Conservation (phyloP, 306 rosid genomes). For the Ormosia semicastrata region DNA sequence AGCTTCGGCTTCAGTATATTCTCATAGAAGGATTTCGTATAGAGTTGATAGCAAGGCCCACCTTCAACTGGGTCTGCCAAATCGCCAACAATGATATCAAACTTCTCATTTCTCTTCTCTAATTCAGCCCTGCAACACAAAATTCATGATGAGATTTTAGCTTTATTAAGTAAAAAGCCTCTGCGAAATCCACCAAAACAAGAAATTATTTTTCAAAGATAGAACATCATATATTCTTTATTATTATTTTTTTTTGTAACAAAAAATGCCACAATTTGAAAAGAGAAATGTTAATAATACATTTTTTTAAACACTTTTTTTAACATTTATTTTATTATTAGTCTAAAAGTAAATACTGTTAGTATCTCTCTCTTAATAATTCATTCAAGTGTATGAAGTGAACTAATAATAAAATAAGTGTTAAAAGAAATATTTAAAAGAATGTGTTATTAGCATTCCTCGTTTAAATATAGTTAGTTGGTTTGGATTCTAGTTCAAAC, state of each 20-base stretch:
- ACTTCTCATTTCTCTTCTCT: slow-evolving; percentile 62
- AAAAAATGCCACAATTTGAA: too few relatives aligned
- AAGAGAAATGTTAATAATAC: not conserved
- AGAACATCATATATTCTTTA: not conserved
- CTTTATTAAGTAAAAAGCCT: not conserved
- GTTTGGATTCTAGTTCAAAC: too few relatives aligned
- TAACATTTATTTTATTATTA: too few relatives aligned
- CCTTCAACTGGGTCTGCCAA: slow-evolving; percentile 93
- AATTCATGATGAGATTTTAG: not conserved
- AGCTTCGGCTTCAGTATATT: slow-evolving; percentile 72
- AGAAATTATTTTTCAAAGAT: not conserved
- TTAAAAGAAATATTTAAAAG: too few relatives aligned
- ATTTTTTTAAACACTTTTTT: not conserved
- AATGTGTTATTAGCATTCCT: too few relatives aligned
- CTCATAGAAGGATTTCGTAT: slow-evolving; percentile 86
- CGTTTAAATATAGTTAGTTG: too few relatives aligned
- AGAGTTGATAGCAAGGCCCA: slow-evolving; percentile 93
- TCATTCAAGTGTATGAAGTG: too few relatives aligned
- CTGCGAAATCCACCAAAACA: not conserved
- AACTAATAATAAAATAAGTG: too few relatives aligned
- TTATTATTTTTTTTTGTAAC: too few relatives aligned
- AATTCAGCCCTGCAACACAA: slow-evolving; percentile 58
- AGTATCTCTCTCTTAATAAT: too few relatives aligned
- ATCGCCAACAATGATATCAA: slow-evolving; percentile 83
- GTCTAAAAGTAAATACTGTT: too few relatives aligned